Base-by-base conservation (phyloP, 257 asterid genomes). In the Osmanthus fragrans region DNA sequence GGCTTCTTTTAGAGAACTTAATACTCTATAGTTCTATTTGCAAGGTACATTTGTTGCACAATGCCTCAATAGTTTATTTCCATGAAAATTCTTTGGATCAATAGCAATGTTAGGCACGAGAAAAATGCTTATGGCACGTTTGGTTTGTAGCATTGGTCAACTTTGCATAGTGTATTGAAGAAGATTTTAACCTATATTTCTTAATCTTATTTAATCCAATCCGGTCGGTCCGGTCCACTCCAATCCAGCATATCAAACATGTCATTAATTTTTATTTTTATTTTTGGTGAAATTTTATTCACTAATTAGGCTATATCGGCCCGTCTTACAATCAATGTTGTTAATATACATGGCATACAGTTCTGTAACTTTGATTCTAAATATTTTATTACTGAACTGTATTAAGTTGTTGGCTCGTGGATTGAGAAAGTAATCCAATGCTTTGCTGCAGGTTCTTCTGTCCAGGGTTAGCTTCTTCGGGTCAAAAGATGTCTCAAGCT, bases 401-500 rank as follows among this genome's bases (percentile, higher is more conserved):
- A 45, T 12, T 45, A 45, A 45, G 51, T 13, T 49, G 21, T 49
- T 51, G 63, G 3, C 63, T 51, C 21, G 3, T 51, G 63, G 64
- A 54, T 54, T 56, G 58, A 47, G 21, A 47, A 40, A 51, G 58
- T 71, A 37, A 69, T 30, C 49, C 40, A 27, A 47, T 70, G 70
- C 32, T 76, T 58, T 47, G 2, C 21, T 64, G 80, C 85, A 87
- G 91, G 89, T 87, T 80, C 80, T 87, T 33, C 68, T 87, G 33
- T 87, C 91, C 64, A 80, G 91, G 81, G 77, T 85, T 60, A 85
- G 83, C 78, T 87, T 87, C 73, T 85, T 87, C 54, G 84, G 85
- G 23, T 68, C 87, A 6, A 81, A 87, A 72, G 87, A 58, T 16
- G n/a, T 66, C 3, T 71, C 89, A 54, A 83, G 85, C 66, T 79